These are phyloP conservation scores for Leucocoprinus leucothites DNA, from an alignment of 768 basidiomycete species.

Conservation along the genomic window DNA sequence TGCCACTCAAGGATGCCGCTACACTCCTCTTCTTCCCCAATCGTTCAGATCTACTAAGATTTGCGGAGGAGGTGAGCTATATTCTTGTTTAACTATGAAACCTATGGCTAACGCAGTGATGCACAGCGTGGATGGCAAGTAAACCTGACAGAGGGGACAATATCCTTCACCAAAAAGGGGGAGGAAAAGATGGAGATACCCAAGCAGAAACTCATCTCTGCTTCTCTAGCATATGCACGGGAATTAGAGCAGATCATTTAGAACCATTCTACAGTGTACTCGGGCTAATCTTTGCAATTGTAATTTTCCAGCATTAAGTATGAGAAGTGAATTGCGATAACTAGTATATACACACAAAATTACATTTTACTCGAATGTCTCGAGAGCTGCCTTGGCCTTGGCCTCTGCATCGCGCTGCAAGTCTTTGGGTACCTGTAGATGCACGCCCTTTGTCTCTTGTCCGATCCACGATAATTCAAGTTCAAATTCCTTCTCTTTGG, in stretches of 20 bases:
- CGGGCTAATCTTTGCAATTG: constrained; percentile 15
- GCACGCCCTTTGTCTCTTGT: constrained; percentile 74
- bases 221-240: constrained; percentile 76
- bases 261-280: constrained; percentile 40
- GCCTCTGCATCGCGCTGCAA: constrained; percentile 81
- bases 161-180: constrained; percentile 77
- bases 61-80: constrained; percentile 65
- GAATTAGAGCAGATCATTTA: constrained; percentile 92
- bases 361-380: constrained; percentile 43
- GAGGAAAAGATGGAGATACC: constrained; percentile 86
- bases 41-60: constrained; percentile 76
- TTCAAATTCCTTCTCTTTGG: constrained; percentile 98
- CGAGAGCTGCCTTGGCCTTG: constrained; percentile 84
- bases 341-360: constrained; percentile 8
- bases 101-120: constrained; percentile 10
- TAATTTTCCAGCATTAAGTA: constrained; percentile 13
- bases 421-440: constrained; percentile 83
- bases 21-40: constrained; percentile 89
- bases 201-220: constrained; percentile 77
- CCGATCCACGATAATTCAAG: constrained; percentile 98
- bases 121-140: constrained; percentile 82
- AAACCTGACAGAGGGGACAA: constrained; percentile 61
- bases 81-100: not conserved
- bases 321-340: constrained; percentile 8
- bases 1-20: constrained; percentile 87